Percentiles rank a stretch among this genome's conserved stretches.
Evolutionary conservation across 2,329 filamentous ascomycete genomes (phyloP).

Genomic region (Cytospora chrysosperma): DNA sequence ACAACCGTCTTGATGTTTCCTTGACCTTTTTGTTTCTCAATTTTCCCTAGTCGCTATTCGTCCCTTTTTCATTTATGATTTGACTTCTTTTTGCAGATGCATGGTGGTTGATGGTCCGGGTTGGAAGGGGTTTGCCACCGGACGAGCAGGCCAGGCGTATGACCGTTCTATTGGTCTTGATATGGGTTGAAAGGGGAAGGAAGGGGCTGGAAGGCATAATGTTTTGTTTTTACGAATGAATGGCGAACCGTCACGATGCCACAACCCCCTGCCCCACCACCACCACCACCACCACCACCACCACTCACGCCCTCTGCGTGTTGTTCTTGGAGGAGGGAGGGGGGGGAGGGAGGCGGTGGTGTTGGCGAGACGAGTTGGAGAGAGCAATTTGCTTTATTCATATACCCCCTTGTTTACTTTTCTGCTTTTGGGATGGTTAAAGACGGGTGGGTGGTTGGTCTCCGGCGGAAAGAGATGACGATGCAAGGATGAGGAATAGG

Average conservation of each 20-base stretch:
- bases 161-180: neutral
- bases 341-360: too few relatives aligned
- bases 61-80: neutral
- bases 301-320: neutral
- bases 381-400: slow-evolving; percentile 11
- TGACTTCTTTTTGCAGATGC: neutral
- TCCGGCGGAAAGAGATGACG: neutral
- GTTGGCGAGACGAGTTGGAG: neutral
- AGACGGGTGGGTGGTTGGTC: neutral
- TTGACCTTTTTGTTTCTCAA: neutral
- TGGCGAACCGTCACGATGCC: neutral
- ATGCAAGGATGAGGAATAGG: neutral
- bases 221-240: slow-evolving; percentile 3
- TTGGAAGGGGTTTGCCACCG: neutral
- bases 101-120: neutral
- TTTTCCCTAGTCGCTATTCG: too few relatives aligned
- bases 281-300: too few relatives aligned
- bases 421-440: slow-evolving; percentile 1
- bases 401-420: slow-evolving; percentile 15
- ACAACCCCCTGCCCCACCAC: too few relatives aligned
- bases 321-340: neutral
- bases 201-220: neutral
- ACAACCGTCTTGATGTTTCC: neutral
- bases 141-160: neutral
- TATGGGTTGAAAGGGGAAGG: neutral